Conservation (phyloP, 352 stramenopile genomes). For the Globisporangium uncinulatum region DNA sequence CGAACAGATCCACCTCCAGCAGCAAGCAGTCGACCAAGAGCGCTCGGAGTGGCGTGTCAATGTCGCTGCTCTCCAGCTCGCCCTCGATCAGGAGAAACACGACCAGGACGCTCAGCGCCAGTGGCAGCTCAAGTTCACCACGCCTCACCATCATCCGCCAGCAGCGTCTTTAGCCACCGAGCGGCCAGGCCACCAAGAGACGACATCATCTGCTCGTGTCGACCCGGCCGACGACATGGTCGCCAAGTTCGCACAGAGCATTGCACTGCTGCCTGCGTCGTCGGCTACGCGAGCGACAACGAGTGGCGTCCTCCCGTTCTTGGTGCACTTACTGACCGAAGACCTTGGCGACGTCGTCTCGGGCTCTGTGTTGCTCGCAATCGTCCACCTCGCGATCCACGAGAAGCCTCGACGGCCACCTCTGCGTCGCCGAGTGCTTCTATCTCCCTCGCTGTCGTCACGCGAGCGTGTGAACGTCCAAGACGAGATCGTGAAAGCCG, state of each 20-base stretch:
- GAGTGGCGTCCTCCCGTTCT: constrained; percentile 54
- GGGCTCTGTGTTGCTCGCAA: constrained; percentile 59
- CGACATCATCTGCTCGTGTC: not conserved
- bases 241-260: constrained; percentile 63
- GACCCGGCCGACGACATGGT: constrained; percentile 52
- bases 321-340: constrained; percentile 47
- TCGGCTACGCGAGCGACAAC: constrained; percentile 38
- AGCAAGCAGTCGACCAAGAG: constrained; percentile 43
- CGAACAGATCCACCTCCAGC: constrained; percentile 49
- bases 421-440: constrained; percentile 4
- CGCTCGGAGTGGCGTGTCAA: constrained; percentile 33
- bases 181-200: constrained; percentile 1
- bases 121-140: constrained; percentile 45
- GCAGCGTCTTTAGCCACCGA: constrained; percentile 2
- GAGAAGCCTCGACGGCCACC: constrained; percentile 21
- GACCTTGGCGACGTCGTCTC: constrained; percentile 53
- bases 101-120: constrained; percentile 61
- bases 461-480: constrained; percentile 22
- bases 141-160: constrained; percentile 1
- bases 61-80: constrained; percentile 29
- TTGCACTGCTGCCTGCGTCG: constrained; percentile 52
- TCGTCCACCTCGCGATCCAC: constrained; percentile 63
- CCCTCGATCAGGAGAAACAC: constrained; percentile 58
- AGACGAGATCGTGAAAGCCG: constrained; percentile 65
- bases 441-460: not conserved